Evolutionary conservation across 257 asterid genomes (phyloP), one percentile per base, ranked within the genome.

Genomic region (Solanum appendiculatum): DNA sequence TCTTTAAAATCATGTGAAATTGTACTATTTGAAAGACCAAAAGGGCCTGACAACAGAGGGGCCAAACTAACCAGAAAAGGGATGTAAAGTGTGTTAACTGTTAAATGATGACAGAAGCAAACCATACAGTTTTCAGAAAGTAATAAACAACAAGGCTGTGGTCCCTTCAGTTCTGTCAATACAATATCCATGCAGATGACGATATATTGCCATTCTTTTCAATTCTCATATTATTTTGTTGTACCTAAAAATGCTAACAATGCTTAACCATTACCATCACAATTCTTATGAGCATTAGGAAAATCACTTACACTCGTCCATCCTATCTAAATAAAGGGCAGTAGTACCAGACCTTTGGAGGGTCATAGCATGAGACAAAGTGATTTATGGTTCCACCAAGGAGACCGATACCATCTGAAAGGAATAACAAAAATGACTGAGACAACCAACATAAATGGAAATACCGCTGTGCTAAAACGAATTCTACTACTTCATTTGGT

Each of bases 331-430:
- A 29, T 5, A 40, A 66, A 10, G 70, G 54, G 88, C 73, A 86
- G 88, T 85, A 73, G 86, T 51, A 80, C 46, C 93, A 90, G 89
- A 97, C 99, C 98, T 95, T 97, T 64, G 99, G 98, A 88, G 98
- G 93, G 83, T 92, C 93, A 90, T 93, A 91, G 89, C 91, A 89
- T 25, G 98, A 92, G 88, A 91, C 97, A 91, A 95, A 97, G 91
- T 94, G 91, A 92, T 95, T 94, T 91, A 97, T 93, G 90, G 94
- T 94, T 70, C 98, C 99, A 86, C 99, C 98, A 64, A 97, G 98
- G 90, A 97, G 99, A 87, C 99, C 99, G 88, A 97, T 91, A 85
- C 99, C 99, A 91, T 97, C 99, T 95, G 98, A 75, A 90, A 92
- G 86, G 88, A 89, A 54, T 29, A 68, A 86, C 21, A 33, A 86